Conservation (phyloP, 805 yeast genomes). For the Monosporozyma siamensis region DNA sequence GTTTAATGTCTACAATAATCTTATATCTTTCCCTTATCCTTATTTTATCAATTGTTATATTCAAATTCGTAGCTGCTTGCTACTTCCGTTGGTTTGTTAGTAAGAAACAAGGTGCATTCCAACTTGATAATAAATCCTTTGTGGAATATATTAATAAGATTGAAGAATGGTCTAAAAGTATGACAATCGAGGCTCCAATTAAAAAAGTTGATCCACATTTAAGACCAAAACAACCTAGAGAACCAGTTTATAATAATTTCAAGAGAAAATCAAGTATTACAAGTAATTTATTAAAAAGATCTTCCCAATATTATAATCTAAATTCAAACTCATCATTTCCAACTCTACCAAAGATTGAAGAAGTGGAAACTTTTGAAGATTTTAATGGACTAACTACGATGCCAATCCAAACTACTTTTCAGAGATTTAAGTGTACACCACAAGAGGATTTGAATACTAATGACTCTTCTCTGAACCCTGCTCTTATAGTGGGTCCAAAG, state of each 20-base stretch:
- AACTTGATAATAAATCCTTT: conserved; percentile 50
- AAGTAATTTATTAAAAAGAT: conserved; percentile 1
- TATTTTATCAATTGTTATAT: conserved; percentile 68
- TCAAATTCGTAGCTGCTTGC: conserved; percentile 77
- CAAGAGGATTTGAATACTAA: background rate
- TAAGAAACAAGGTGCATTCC: conserved; percentile 69
- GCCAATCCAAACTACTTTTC: conserved; percentile 42
- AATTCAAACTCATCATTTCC: background rate
- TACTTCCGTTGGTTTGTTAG: conserved; percentile 82
- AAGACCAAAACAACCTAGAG: conserved; percentile 38
- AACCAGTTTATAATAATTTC: conserved; percentile 22
- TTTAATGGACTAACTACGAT: conserved; percentile 40
- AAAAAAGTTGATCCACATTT: conserved; percentile 41
- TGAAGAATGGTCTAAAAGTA: conserved; percentile 80
- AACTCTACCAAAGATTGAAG: background rate
- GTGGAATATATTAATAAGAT: conserved; percentile 54
- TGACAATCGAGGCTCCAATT: conserved; percentile 42
- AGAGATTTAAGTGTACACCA: background rate
- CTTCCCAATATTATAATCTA: background rate
- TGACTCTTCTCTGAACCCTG: background rate
- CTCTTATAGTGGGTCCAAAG: background rate
- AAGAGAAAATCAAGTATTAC: conserved; percentile 1
- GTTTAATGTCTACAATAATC: conserved; percentile 83
- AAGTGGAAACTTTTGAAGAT: background rate
- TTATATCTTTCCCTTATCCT: conserved; percentile 73